Base-by-base conservation (phyloP, 1,139 yeast genomes). In the Wickerhamomyces sp. region DNA sequence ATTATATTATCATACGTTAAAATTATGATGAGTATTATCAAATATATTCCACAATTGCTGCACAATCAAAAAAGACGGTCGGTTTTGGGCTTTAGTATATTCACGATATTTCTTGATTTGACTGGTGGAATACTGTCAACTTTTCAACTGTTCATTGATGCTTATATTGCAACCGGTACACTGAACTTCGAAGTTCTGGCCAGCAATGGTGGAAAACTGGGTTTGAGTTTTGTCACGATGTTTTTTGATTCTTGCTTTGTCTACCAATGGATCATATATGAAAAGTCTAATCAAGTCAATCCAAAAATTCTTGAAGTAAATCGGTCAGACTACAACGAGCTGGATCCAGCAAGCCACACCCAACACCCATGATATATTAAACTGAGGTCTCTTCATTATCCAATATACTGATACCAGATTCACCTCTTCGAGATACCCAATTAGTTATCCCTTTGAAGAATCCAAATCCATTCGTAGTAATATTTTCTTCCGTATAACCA, bases 21-120 rank as follows among this genome's bases (percentile, higher is more conserved):
- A 59, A 73, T 80, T 15, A 44, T 62, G 20, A 70, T 78, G 69
- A 76, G 82, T 41, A 59, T 76, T 22, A 63, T 75, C 42, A 81
- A 81, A 54, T 78, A 79, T 52, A 54, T 81, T 6, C 87, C 88
- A 0, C 88, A 81, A 52, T 70, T 79, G 5, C 48, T 61, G 24
- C 74, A 76, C 52, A 81, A 80, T 49, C 64, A 61, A 43, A 65
- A 65, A 35, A 68, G 86, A 38, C 64, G 67, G 44, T 73, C 83
- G 2, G 74, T 80, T 54, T 61, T 64, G 41, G 87, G 86, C 1
- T 76, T 78, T 54, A 73, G 85, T 5, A 74, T 73, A 36, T 54
- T 65, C 13, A 73, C 80, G 14, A 69, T 73, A 1, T 48, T 60
- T 12, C 57, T 78, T 25, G 88, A 81, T 58, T 51, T 74, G 10